Evolutionary conservation across 2,329 filamentous ascomycete species (phyloP), one percentile per base, ranked within the genome.

Genomic region (Alternaria solani): DNA sequence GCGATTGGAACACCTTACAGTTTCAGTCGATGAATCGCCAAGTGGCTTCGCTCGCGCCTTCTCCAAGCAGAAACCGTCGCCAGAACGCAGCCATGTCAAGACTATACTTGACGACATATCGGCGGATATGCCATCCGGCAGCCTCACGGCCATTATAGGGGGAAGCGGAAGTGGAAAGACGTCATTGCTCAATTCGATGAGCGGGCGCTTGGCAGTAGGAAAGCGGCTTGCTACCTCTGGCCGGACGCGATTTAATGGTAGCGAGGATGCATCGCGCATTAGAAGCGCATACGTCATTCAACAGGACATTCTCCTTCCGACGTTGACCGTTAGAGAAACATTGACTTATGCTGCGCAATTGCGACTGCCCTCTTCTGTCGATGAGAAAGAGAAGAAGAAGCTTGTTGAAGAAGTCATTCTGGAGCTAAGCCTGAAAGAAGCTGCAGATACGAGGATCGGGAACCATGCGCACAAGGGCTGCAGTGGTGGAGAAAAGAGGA

Each of bases 331-430:
- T 11, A 83, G 91, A 38, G 91, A 94, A 74, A 94, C 91, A 0
- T 78, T 94, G 23, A 85, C 81, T 57, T 94, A 93, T 74, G 88
- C 91, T 2, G 91, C 91, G 2, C 87, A 92, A 69, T 78, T 94
- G 55, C 85, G 91, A 26, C 80, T 94, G 0, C 89, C 90, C 0
- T 82, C 89, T 0, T 84, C 87, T 0, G 87, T 87, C 1, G 87
- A 85, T 0, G 77, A 82, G 11, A 81, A 84, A 26, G 87, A 92
- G 63, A 84, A 89, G 26, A 80, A 79, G 30, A 82, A 79, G 11
- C 85, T 93, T 14, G 91, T 94, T 1, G 90, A 94, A 63, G 89
- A 91, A 66, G 90, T 93, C 23, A 92, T 94, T 44, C 79, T 90
- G 8, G 90, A 94, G 69, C 79, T 94, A 2, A 89, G 91, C 0